A percentile compares a stretch with the other conserved stretches of the same genome.
Evolutionary conservation across 1,284 basidiomycete genomes (phyloP).

Genomic region (Tylopilus orsonianus): DNA sequence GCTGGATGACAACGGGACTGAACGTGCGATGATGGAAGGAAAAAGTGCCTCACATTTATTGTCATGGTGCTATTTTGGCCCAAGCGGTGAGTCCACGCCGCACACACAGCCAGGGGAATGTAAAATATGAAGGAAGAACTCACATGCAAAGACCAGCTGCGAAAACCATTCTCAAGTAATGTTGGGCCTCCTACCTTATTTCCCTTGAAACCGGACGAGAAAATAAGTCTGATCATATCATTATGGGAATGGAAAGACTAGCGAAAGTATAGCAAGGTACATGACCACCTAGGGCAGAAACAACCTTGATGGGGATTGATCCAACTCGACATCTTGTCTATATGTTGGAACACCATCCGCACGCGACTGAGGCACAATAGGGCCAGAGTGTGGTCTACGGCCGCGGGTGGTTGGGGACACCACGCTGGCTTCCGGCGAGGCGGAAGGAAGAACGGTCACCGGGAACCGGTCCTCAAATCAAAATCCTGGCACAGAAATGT

Average conservation of each 20-base stretch:
- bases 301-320: not conserved
- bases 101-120: not conserved
- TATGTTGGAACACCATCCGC: too few relatives aligned
- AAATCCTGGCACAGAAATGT: too few relatives aligned
- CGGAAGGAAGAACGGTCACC: too few relatives aligned
- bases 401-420: too few relatives aligned
- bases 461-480: too few relatives aligned
- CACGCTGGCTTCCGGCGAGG: too few relatives aligned
- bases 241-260: not conserved
- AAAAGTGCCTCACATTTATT: not conserved
- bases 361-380: too few relatives aligned
- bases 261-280: not conserved
- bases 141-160: not conserved
- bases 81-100: not conserved
- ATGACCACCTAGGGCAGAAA: not conserved
- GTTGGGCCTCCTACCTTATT: not conserved
- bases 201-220: not conserved
- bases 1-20: not conserved
- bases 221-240: not conserved
- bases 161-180: not conserved
- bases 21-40: not conserved
- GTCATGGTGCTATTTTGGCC: not conserved
- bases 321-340: too few relatives aligned
- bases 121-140: not conserved
- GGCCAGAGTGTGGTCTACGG: too few relatives aligned